Base-by-base conservation (phyloP, 2,329 filamentous ascomycete genomes). In the Thelonectria olida region DNA sequence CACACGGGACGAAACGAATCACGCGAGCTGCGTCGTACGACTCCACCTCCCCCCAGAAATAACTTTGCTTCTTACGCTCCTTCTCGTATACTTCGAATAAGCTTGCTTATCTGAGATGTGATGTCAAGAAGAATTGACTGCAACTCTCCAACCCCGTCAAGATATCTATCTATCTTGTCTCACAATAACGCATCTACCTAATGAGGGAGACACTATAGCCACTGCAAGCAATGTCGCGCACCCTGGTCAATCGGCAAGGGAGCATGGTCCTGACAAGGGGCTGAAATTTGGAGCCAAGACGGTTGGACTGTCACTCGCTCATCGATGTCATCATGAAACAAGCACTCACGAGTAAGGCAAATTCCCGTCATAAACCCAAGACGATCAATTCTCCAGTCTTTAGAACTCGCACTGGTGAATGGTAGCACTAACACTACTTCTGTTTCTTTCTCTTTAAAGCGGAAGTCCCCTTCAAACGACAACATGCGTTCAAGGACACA, bases 21-120 rank as follows among this genome's bases (percentile, higher is more conserved):
- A 70, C 58, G 61, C 62, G 68, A 67, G 57, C 61, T 17, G 31
- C 38, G 31, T 57, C 47, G 22, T 47, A 58, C 42, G 49, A 47
- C 55, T 59, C 66, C 55, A 61, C 54, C 25, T 19, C 8, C 28
- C 25, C 25, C 8, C 28, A 20, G 25, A 34, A 45, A 27, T 41
- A 27, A 47, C 13, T 41, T 25, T 54, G 27, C 5, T 28, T 36
- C 27, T 54, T 15, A 34, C 31, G n/a, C 27, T 31, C 27, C 27
- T 7, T 31, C 36, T 39, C 17, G 36, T 19, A 39, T 17, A 20
- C 36, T 39, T 39, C 15, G 6, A 27, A 34, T 34, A 17, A 39
- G 36, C 36, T 39, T 17, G 36, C 15, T 39, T 39, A 19, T 34
- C 31, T 34, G 31, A 34, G 15, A 34, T 34, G n/a, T n/a, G n/a